phyloP scores from a whole-genome alignment of 495 filamentous ascomycete species.

The Aspergillus hancockii region DNA sequence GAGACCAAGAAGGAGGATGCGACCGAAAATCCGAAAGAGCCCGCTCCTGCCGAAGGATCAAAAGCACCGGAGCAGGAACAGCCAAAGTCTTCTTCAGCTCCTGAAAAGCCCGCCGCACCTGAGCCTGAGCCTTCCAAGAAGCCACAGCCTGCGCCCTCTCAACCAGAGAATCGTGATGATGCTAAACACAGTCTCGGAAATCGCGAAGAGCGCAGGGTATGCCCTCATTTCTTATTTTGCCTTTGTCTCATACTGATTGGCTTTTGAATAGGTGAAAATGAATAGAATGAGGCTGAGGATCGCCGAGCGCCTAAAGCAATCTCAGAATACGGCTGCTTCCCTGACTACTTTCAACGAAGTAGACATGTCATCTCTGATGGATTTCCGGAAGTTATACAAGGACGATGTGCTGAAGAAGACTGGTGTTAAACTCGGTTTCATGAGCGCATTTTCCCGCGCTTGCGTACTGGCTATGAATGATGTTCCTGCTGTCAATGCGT shows the following conservation, averaged over 20 bases:
- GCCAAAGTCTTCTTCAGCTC: slow-evolving; percentile 37
- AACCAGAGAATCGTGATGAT: slow-evolving; percentile 25
- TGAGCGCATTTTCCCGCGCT: slow-evolving; percentile 94
- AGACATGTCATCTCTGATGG: slow-evolving; percentile 98
- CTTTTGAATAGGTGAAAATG: slow-evolving; percentile 81
- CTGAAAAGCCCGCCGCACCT: slow-evolving; percentile 32
- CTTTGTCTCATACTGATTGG: slow-evolving; percentile 9
- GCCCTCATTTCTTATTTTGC: slow-evolving; percentile 28
- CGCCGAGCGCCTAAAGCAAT: slow-evolving; percentile 96
- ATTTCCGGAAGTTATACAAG: slow-evolving; percentile 95
- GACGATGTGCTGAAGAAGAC: slow-evolving; percentile 94
- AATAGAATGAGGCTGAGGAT: slow-evolving; percentile 98
- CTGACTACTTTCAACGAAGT: slow-evolving; percentile 99
- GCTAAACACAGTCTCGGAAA: slow-evolving; percentile 56
- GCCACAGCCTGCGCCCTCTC: slow-evolving; percentile 34
- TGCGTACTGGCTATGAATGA: slow-evolving; percentile 92
- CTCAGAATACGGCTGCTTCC: slow-evolving; percentile 96
- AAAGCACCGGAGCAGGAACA: slow-evolving; percentile 40
- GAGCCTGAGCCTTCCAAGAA: slow-evolving; percentile 47
- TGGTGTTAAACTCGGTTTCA: slow-evolving; percentile 97
- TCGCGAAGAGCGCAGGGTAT: slow-evolving; percentile 86
- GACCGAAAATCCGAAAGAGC: slow-evolving; percentile 40
- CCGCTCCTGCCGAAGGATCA: slow-evolving; percentile 31
- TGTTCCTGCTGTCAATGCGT: slow-evolving; percentile 93
- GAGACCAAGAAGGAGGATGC: slow-evolving; percentile 55